These are phyloP conservation scores for Kalaharituber pfeilii DNA, from an alignment of 2,329 filamentous ascomycete genomes.

Conservation along the genomic window DNA sequence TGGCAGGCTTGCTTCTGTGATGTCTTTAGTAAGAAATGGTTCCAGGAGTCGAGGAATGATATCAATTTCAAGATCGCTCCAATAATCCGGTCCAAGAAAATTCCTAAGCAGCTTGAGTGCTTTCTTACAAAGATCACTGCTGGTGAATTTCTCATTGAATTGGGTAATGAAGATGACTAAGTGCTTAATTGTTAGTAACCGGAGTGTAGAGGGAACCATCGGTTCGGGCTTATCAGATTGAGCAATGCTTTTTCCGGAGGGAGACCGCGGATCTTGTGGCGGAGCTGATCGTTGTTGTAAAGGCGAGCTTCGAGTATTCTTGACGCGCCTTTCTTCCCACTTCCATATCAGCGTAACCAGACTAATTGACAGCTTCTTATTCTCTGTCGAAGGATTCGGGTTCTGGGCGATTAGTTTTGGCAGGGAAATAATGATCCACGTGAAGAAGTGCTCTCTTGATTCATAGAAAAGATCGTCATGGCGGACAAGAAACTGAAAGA, in stretches of 20 bases:
- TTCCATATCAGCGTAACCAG: constrained; percentile 80
- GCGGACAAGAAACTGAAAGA: constrained; percentile 88
- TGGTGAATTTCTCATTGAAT: constrained; percentile 65
- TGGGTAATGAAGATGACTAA: constrained; percentile 88
- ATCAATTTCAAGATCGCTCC: constrained; percentile 83
- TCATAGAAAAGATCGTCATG: constrained; percentile 92
- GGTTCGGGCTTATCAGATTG: constrained; percentile 44
- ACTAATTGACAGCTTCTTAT: constrained; percentile 75
- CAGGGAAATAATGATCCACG: constrained; percentile 73
- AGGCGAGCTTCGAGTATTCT: constrained; percentile 31
- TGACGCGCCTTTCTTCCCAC: constrained; percentile 74
- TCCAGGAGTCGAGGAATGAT: constrained; percentile 83
- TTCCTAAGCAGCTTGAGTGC: constrained; percentile 67
- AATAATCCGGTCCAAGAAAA: constrained; percentile 69
- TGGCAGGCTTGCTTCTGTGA: constrained; percentile 44
- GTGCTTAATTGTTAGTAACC: constrained; percentile 79
- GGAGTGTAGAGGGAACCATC: constrained; percentile 46
- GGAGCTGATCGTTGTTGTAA: constrained; percentile 38
- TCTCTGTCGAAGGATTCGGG: constrained; percentile 73
- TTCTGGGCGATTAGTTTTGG: constrained; percentile 64
- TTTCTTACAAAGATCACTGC: constrained; percentile 69
- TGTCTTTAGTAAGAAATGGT: constrained; percentile 52
- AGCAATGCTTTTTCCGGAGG: constrained; percentile 28
- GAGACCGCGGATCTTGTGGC: constrained; percentile 34
- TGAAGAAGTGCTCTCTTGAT: constrained; percentile 74